phyloP scores from a whole-genome alignment of 208 protist species.

The Acanthamoeba sp. region DNA sequence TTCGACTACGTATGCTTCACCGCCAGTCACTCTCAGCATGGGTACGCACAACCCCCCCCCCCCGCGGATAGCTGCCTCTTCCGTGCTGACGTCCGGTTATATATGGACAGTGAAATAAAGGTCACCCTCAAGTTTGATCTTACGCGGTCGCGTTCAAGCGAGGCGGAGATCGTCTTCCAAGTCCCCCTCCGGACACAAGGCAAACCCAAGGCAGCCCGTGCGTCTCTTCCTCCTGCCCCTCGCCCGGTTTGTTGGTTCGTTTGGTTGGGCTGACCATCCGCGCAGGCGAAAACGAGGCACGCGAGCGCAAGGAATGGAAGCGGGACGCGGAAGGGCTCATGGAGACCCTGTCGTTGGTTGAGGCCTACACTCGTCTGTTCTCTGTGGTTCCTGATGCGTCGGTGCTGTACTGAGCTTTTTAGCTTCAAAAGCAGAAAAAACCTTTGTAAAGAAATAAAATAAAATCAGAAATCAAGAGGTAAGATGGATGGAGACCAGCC shows the following conservation, averaged over 20 bases:
- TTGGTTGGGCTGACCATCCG: neutral
- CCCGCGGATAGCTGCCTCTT: neutral
- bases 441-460: neutral
- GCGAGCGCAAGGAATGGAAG: neutral
- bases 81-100: neutral
- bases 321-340: neutral
- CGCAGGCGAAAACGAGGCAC: neutral
- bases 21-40: neutral
- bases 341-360: neutral
- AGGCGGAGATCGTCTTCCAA: neutral
- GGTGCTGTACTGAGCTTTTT: neutral
- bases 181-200: neutral
- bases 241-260: neutral
- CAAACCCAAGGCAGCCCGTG: neutral
- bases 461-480: neutral
- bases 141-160: neutral
- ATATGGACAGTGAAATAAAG: neutral
- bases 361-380: neutral
- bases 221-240: neutral
- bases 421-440: neutral
- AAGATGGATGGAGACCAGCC: slow-evolving; percentile 23
- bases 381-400: neutral
- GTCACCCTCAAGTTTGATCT: neutral
- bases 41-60: neutral
- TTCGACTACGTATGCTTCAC: neutral